Conservation (phyloP, 2,329 filamentous ascomycete species). For the Microcyclosporella mali region DNA sequence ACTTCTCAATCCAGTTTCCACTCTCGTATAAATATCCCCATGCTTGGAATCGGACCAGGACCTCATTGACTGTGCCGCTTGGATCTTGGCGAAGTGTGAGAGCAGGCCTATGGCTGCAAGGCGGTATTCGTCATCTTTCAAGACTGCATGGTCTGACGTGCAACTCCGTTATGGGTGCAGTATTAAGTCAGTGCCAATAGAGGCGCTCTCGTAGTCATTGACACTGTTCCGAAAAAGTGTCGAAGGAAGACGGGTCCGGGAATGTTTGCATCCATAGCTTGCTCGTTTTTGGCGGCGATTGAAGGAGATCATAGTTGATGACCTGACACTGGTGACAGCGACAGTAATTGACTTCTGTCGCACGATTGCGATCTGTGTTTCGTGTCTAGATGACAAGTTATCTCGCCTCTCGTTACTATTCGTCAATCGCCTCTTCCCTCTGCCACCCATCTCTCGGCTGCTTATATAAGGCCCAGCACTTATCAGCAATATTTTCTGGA, state of each 20-base stretch:
- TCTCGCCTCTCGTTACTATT: too few species aligned
- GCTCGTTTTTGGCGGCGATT: too few species aligned
- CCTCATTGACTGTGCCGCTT: slow-evolving; percentile 54
- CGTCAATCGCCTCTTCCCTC: slow-evolving; percentile 37
- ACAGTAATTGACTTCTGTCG: too few species aligned
- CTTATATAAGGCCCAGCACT: slow-evolving; percentile 42
- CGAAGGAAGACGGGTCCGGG: slow-evolving; percentile 37
- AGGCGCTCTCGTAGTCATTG: slow-evolving; percentile 46
- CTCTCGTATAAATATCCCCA: slow-evolving; percentile 42
- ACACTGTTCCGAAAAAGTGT: slow-evolving; percentile 45
- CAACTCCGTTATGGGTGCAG: slow-evolving; percentile 55
- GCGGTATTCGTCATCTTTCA: slow-evolving; percentile 57
- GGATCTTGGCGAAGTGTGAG: slow-evolving; percentile 59
- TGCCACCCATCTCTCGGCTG: slow-evolving; percentile 33
- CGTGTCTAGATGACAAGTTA: too few species aligned
- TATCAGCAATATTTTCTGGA: slow-evolving; percentile 42
- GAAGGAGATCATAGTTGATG: too few species aligned
- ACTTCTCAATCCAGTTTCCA: slow-evolving; percentile 39
- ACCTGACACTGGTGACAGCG: too few species aligned
- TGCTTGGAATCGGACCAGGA: slow-evolving; percentile 56
- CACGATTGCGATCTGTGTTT: too few species aligned
- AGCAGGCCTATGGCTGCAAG: slow-evolving; percentile 58
- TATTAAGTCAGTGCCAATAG: slow-evolving; percentile 50
- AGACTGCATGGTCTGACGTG: slow-evolving; percentile 53
- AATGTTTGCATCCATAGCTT: too few species aligned